Percentiles rank a stretch among this genome's conserved stretches.
Evolutionary conservation across 2,329 filamentous ascomycete species (phyloP).

Genomic region (Aspergillus sp.): DNA sequence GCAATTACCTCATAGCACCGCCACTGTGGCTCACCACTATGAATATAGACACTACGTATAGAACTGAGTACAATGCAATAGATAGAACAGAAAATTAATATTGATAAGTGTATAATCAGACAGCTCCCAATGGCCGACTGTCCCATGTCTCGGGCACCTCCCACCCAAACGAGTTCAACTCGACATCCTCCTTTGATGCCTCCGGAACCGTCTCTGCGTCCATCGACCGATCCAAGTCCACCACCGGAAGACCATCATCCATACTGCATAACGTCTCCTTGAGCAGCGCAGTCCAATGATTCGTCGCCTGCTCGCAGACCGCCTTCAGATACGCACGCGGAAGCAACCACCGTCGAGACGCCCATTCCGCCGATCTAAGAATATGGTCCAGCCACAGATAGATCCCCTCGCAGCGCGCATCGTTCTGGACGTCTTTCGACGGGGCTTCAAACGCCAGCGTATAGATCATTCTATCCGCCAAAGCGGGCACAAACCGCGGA

Average conservation of each 20-base stretch:
- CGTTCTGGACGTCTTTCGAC: slow-evolving; percentile 17
- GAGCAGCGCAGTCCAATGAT: slow-evolving; percentile 30
- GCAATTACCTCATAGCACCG: slow-evolving; percentile 11
- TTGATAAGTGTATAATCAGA: slow-evolving; percentile 12
- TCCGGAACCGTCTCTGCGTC: not conserved
- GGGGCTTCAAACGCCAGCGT: slow-evolving; percentile 28
- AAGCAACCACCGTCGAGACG: slow-evolving; percentile 24
- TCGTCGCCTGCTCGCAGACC: slow-evolving; percentile 31
- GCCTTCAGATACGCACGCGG: slow-evolving; percentile 33
- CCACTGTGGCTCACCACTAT: not conserved
- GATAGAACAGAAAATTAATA: not conserved
- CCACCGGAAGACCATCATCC: too few relatives aligned
- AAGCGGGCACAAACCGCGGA: slow-evolving; percentile 34
- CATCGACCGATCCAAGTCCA: not conserved
- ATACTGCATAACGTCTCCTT: slow-evolving; percentile 17
- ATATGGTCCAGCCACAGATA: slow-evolving; percentile 53
- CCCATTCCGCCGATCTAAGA: slow-evolving; percentile 40
- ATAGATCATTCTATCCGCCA: slow-evolving; percentile 40
- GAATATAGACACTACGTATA: not conserved
- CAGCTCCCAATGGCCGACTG: slow-evolving; percentile 34
- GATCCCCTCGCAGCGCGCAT: slow-evolving; percentile 42
- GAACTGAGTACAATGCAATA: too few relatives aligned
- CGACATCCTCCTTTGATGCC: slow-evolving; percentile 15
- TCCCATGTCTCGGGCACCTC: slow-evolving; percentile 28
- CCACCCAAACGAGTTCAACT: slow-evolving; percentile 30